These are phyloP conservation scores for Gardenia jasminoides DNA, from an alignment of 257 asterid species.

Conservation along the genomic window DNA sequence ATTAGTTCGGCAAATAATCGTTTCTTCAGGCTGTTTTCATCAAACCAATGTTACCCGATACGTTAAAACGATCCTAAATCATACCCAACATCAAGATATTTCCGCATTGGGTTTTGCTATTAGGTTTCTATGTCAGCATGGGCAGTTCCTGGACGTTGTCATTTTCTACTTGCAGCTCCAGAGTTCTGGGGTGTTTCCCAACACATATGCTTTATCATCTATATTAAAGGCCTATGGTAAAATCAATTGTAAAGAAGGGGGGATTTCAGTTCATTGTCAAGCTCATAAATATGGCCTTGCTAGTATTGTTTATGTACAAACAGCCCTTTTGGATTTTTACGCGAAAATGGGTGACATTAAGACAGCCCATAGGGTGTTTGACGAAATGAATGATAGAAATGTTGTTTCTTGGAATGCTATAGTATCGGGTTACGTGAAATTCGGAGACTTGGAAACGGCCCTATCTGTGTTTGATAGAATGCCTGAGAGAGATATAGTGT, in stretches of 20 bases:
- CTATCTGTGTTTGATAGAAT: constrained; percentile 61
- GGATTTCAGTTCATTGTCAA: constrained; percentile 71
- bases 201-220: constrained; percentile 66
- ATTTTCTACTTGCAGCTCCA: constrained; percentile 49
- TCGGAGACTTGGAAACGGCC: constrained; percentile 57
- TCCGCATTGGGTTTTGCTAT: constrained; percentile 46
- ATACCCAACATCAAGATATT: constrained; percentile 36
- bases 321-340: constrained; percentile 75
- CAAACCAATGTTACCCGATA: constrained; percentile 29
- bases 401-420: constrained; percentile 86
- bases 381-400: constrained; percentile 54
- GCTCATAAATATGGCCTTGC: constrained; percentile 57
- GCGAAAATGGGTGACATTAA: constrained; percentile 63
- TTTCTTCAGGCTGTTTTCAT: constrained; percentile 28
- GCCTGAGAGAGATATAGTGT: constrained; percentile 66
- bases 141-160: constrained; percentile 55
- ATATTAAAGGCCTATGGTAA: constrained; percentile 68
- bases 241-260: constrained; percentile 37
- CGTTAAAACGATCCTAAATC: constrained; percentile 36
- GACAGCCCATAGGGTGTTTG: constrained; percentile 60
- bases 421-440: constrained; percentile 58
- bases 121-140: constrained; percentile 61
- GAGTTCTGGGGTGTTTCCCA: constrained; percentile 50
- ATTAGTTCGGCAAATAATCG: constrained; percentile 42
- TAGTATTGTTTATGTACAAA: constrained; percentile 63